Evolutionary conservation across 441 rosid species (phyloP).

Genomic region (Corymbia calophylla): DNA sequence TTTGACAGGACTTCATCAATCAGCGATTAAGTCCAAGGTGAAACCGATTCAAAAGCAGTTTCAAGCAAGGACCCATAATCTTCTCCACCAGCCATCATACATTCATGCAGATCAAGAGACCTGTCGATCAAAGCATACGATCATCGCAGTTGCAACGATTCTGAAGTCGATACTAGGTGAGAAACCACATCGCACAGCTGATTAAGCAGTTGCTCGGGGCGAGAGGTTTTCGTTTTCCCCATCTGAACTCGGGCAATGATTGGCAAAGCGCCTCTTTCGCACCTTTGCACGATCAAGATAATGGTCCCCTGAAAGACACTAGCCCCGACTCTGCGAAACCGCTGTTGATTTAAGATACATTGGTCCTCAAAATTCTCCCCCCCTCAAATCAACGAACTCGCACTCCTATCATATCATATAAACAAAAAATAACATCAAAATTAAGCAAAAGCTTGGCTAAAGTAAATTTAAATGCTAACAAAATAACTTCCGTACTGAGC

Average conservation of each 20-base stretch:
- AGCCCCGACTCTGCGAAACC: rapidly evolving
- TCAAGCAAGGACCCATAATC: neutral
- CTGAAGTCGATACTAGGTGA: neutral
- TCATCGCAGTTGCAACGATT: neutral
- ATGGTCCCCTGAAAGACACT: neutral
- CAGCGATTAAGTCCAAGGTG: rapidly evolving
- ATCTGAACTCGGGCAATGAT: neutral
- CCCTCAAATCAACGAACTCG: too few relatives aligned
- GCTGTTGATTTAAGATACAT: too few relatives aligned
- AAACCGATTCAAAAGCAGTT: neutral
- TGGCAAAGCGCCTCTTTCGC: neutral
- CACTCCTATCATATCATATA: too few relatives aligned
- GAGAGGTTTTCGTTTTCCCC: neutral
- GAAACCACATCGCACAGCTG: neutral
- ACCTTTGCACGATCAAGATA: neutral
- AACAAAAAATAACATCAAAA: too few relatives aligned
- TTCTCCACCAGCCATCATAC: neutral
- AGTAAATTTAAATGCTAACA: too few relatives aligned
- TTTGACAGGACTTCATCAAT: neutral
- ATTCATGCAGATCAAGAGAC: neutral
- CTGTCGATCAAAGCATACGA: neutral
- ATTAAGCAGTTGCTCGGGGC: rapidly evolving
- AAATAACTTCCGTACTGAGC: too few relatives aligned
- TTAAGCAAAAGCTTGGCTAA: too few relatives aligned
- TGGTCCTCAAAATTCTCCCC: too few relatives aligned